Base-by-base conservation (phyloP, 129 eudicot genomes). In the Pittosporum tobira region DNA sequence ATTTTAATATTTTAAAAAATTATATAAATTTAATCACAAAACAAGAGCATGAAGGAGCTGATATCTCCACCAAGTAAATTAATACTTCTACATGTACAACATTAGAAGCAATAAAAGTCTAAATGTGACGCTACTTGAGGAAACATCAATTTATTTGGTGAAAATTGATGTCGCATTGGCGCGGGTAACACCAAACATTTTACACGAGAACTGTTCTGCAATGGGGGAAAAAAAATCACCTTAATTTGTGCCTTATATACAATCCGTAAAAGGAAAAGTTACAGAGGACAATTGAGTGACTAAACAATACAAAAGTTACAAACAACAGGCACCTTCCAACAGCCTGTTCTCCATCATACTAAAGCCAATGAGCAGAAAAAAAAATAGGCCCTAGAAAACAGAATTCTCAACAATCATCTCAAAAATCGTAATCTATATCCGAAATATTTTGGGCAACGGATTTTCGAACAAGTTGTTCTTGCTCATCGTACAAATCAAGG, bases 401-500 rank as follows among this genome's bases (percentile, higher is more conserved):
- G 15, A 10, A 1, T 6, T 40, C 2, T 9, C 0, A n/a, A 9
- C 45, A 31, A 31, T 53, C 42, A 29, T 43, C 57, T 85, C 74
- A 91, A 62, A 91, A 69, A 70, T 74, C 84, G 62, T 91, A 86
- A 81, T 91, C 99, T 59, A 87, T 91, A 20, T 87, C 96, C 0
- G 99, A 83, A 56, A 78, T 71, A 65, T 81, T 91, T 56, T 83
- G 94, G 2, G 88, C 71, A 19, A 55, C 57, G 0, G 99, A 83
- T 3, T 65, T 75, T 53, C 64, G 78, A 18, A 91, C 86, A 59
- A 91, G 84, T 4, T 12, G 65, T 60, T 75, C 94, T 23, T 76
- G 73, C 68, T 91, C 99, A 50, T 91, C 96, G 24, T 91, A 87
- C 57, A 91, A 65, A 70, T 87, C 96, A 47, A 91, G 96, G 71